Evolutionary conservation across 192 early-diverging fungal genomes (phyloP).

Genomic region (Jimgerdemannia flammicorona): DNA sequence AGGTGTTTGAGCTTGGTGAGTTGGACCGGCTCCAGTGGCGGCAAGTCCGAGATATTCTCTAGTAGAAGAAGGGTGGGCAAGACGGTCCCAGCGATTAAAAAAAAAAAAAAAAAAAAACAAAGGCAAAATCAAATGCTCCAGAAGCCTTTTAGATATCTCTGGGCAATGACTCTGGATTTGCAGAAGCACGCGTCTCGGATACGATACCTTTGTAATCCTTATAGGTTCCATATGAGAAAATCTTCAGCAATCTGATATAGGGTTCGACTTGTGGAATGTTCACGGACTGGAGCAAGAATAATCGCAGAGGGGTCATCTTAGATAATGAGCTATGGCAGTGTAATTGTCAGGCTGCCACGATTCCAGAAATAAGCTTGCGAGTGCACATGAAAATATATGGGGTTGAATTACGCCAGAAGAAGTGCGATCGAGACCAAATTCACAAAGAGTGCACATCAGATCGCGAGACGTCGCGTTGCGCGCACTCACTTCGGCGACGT

Average conservation of each 20-base stretch:
- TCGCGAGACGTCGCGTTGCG: background rate
- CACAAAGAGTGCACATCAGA: background rate
- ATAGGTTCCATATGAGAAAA: conserved; percentile 85
- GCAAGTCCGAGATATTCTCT: conserved; percentile 47
- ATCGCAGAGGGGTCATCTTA: background rate
- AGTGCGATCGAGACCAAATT: background rate
- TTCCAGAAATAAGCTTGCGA: no score
- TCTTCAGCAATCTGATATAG: conserved; percentile 53
- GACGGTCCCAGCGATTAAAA: background rate
- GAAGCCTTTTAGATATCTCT: no score
- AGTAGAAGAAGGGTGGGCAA: conserved; percentile 1
- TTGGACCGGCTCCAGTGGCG: conserved; percentile 41
- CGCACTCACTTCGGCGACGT: conserved; percentile 60
- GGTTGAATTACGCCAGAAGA: background rate
- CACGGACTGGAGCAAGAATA: conserved; percentile 33
- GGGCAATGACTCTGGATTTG: no score
- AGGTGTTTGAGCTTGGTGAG: conserved; percentile 64
- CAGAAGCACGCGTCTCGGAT: background rate
- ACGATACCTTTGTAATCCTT: conserved; percentile 67
- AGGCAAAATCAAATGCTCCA: background rate
- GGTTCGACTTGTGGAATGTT: conserved; percentile 43
- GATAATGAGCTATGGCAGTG: background rate
- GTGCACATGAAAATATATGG: conserved; percentile 14
- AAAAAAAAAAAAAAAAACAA: background rate
- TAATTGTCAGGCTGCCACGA: no score